Percentiles rank a stretch among this genome's conserved stretches.
Evolutionary conservation across 306 rosid genomes (phyloP).

Genomic region (Styphnolobium japonicum): DNA sequence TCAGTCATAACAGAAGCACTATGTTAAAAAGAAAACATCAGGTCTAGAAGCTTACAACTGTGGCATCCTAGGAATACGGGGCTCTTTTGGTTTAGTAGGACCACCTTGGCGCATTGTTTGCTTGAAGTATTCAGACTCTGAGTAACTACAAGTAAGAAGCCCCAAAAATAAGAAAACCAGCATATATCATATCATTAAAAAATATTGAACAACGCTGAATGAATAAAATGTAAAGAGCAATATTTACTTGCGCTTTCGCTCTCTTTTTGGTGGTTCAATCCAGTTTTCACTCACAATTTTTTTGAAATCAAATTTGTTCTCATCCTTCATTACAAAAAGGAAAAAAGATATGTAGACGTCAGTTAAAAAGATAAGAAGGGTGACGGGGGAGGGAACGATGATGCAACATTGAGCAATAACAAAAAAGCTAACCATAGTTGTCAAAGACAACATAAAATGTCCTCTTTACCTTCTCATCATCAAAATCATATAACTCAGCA

Average conservation of each 20-base stretch:
- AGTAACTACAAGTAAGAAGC: slow-evolving; percentile 57
- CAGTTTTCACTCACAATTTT: slow-evolving; percentile 95
- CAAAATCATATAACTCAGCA: slow-evolving; percentile 97
- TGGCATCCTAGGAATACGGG: slow-evolving; percentile 99
- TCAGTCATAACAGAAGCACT: neutral
- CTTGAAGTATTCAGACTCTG: slow-evolving; percentile 96
- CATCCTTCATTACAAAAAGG: slow-evolving; percentile 56
- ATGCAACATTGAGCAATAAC: neutral
- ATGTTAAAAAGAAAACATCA: slow-evolving; percentile 7
- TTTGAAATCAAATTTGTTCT: slow-evolving; percentile 82
- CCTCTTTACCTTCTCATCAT: slow-evolving; percentile 80
- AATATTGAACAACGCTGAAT: slow-evolving; percentile 5
- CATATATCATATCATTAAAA: slow-evolving; percentile 8
- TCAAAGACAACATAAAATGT: neutral
- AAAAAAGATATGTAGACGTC: neutral
- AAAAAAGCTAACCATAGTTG: neutral
- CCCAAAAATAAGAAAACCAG: neutral
- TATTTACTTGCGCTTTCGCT: slow-evolving; percentile 95
- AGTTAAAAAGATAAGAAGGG: neutral
- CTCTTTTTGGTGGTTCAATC: slow-evolving; percentile 97
- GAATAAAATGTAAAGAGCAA: slow-evolving; percentile 5
- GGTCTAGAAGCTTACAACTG: slow-evolving; percentile 69
- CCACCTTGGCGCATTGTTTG: slow-evolving; percentile 99
- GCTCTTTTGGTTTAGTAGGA: slow-evolving; percentile 94
- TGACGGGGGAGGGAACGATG: neutral